These are phyloP conservation scores for Fulvia fulva DNA, from an alignment of 2,329 filamentous ascomycete genomes.

Conservation along the genomic window DNA sequence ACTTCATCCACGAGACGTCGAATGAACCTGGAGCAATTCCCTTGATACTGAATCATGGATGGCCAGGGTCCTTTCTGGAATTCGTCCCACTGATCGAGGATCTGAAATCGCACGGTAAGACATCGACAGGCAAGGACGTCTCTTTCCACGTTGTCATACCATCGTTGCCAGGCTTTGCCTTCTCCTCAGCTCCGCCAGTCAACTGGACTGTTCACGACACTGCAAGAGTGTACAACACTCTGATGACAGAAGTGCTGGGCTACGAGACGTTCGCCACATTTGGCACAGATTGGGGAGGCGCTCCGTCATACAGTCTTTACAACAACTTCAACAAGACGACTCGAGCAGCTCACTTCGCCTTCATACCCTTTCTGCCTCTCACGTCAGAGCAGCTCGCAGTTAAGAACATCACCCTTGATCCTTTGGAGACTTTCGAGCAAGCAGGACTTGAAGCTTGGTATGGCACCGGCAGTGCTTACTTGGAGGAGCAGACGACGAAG, in stretches of 20 bases:
- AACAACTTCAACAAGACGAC: constrained; percentile 33
- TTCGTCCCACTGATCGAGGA: constrained; percentile 38
- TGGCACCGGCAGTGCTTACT: constrained; percentile 30
- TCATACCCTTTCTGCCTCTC: constrained; percentile 33
- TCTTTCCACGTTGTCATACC: constrained; percentile 58
- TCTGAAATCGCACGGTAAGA: constrained; percentile 19
- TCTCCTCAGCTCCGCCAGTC: constrained; percentile 37
- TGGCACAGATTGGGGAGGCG: constrained; percentile 41
- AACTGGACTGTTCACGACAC: constrained; percentile 38
- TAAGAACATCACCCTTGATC: constrained; percentile 26
- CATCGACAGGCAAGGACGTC: constrained; percentile 20
- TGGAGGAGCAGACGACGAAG: constrained; percentile 6
- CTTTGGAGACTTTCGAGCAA: constrained; percentile 26
- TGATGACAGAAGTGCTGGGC: constrained; percentile 40
- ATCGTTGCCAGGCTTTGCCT: constrained; percentile 53
- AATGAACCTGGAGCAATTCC: constrained; percentile 37
- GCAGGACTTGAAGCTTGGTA: constrained; percentile 33
- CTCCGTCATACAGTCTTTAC: constrained; percentile 37
- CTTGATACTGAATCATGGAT: constrained; percentile 42
- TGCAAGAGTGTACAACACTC: constrained; percentile 35
- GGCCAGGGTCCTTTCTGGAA: constrained; percentile 45
- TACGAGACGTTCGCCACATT: constrained; percentile 38
- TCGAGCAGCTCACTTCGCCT: constrained; percentile 40
- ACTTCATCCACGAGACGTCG: constrained; percentile 38
- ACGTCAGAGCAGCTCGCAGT: constrained; percentile 24